Evolutionary conservation across 768 basidiomycete species (phyloP).

Genomic region (Trichaptum fuscoviolaceum): DNA sequence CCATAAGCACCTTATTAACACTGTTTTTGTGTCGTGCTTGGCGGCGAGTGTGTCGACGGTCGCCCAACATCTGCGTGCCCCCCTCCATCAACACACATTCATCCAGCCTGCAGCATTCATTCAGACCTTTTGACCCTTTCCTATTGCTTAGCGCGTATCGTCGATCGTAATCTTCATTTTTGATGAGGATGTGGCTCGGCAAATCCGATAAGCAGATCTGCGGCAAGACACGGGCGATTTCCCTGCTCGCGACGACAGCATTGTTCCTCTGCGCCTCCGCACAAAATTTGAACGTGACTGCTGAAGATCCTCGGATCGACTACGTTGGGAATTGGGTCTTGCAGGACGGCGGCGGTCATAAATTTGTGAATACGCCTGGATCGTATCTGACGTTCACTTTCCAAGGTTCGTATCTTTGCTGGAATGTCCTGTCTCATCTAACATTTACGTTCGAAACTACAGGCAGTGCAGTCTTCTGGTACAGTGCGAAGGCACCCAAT

Average conservation of each 20-base stretch:
- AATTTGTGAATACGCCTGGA: neutral
- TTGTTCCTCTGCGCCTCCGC: neutral
- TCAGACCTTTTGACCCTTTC: neutral
- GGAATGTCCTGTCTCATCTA: neutral
- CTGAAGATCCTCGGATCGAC: conserved; percentile 1
- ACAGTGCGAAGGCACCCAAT: neutral
- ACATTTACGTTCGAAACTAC: neutral
- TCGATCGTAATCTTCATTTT: neutral
- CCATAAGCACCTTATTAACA: neutral
- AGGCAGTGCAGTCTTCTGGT: neutral
- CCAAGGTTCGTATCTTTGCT: neutral
- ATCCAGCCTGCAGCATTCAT: neutral
- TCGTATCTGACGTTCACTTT: conserved; percentile 1
- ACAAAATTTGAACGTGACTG: neutral
- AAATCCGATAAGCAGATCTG: neutral
- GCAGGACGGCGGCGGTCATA: neutral
- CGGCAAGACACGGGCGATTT: neutral
- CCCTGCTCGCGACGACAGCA: neutral
- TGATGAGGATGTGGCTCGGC: neutral
- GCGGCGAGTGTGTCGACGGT: neutral
- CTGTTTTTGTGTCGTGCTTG: neutral
- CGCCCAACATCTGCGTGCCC: neutral
- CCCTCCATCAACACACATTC: neutral
- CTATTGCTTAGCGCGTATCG: neutral
- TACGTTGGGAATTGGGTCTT: neutral